Conservation (phyloP, 2,329 filamentous ascomycete genomes). For the Aureobasidium leucospermi region DNA sequence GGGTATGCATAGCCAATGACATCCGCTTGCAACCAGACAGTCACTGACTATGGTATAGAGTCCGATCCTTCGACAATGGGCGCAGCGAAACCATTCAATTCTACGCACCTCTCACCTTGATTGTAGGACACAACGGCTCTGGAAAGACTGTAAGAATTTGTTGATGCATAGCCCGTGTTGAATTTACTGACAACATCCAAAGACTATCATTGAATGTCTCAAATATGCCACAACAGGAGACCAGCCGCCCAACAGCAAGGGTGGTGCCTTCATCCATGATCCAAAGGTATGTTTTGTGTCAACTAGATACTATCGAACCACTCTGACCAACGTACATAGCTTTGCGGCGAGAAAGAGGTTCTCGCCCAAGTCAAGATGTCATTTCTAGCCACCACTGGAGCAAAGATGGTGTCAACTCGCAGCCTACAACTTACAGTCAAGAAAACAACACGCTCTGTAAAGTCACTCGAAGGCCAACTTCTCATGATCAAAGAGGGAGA, state of each 20-base stretch:
- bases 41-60: constrained; percentile 34
- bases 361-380: constrained; percentile 85
- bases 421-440: constrained; percentile 82
- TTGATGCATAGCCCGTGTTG: not conserved
- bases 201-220: constrained; percentile 94
- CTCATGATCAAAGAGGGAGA: constrained; percentile 73
- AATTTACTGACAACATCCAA: constrained; percentile 21
- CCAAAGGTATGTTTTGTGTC: constrained; percentile 56
- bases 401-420: constrained; percentile 74
- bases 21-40: not conserved
- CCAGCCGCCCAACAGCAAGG: constrained; percentile 80
- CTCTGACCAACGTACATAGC: constrained; percentile 27
- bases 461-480: constrained; percentile 76
- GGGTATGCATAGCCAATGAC: constrained; percentile 43
- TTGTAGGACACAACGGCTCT: constrained; percentile 94
- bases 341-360: constrained; percentile 80
- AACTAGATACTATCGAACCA: not conserved
- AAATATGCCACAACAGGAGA: constrained; percentile 97
- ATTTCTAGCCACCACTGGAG: constrained; percentile 71
- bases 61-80: constrained; percentile 78
- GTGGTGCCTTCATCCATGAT: constrained; percentile 92
- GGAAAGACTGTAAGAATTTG: constrained; percentile 67
- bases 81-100: constrained; percentile 76
- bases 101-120: constrained; percentile 83
- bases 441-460: constrained; percentile 67